phyloP scores from a whole-genome alignment of 1,284 basidiomycete species.

The Ustilago hordei region DNA sequence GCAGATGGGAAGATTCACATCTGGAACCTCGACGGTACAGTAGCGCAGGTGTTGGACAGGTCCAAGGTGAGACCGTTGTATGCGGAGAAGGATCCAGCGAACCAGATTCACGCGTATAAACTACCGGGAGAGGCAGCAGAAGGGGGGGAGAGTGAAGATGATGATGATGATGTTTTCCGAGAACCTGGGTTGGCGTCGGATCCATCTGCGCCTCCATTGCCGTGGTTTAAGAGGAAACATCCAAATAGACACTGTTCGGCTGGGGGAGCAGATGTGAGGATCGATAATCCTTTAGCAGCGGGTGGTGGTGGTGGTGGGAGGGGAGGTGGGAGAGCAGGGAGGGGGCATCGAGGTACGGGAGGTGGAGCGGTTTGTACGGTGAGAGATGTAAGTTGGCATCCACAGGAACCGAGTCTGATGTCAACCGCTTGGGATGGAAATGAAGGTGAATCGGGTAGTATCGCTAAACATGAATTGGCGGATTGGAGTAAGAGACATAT shows the following conservation, averaged over 20 bases:
- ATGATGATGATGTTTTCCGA: constrained; percentile 24
- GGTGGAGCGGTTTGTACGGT: constrained; percentile 72
- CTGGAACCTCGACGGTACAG: constrained; percentile 90
- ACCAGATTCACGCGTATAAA: constrained; percentile 68
- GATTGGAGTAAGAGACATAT: constrained; percentile 50
- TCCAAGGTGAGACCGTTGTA: constrained; percentile 79
- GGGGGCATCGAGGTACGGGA: constrained; percentile 41
- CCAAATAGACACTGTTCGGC: constrained; percentile 12
- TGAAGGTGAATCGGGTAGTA: constrained; percentile 56
- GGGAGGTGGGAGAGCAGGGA: constrained; percentile 16
- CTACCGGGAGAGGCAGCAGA: constrained; percentile 8
- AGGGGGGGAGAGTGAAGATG: constrained; percentile 20
- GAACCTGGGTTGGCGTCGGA: constrained; percentile 44
- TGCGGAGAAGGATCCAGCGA: constrained; percentile 55
- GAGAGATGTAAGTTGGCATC: constrained; percentile 92
- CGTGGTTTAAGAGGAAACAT: constrained; percentile 46
- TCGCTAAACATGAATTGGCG: constrained; percentile 52
- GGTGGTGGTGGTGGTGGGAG: background rate
- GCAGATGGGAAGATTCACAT: constrained; percentile 80
- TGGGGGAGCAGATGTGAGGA: background rate
- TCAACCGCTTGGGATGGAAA: constrained; percentile 85
- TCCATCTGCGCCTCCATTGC: constrained; percentile 45
- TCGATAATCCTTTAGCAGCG: constrained; percentile 17
- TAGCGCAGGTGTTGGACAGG: constrained; percentile 87
- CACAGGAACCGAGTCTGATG: constrained; percentile 88